Evolutionary conservation across 495 filamentous ascomycete genomes (phyloP), one percentile per base, ranked within the genome.

Genomic region (Melanomma pulvis-pyrius): DNA sequence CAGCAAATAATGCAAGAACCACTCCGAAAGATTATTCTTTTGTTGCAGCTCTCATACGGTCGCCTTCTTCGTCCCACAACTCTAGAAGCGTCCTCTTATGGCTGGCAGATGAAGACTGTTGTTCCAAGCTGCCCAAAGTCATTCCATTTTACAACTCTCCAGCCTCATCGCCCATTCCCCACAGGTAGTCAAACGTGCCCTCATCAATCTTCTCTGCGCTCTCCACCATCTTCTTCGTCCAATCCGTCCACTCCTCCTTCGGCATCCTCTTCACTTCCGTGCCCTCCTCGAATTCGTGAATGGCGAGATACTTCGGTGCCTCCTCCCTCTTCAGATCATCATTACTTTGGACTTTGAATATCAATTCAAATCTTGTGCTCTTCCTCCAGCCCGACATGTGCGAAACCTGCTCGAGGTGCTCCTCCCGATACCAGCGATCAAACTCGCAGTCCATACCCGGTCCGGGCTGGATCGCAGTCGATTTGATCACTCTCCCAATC

Each of bases 401-500:
- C 6, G 67, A 61, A 19, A 65, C 53, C 39, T 69, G 47, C 59
- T 63, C 58, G 13, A 72, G 57, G 36, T 69, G 66, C 48, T 72
- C 70, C 34, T 72, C 53, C 6, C 47, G 24, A 36, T 72, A 69
- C 66, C 66, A 72, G 0, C 44, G 47, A 19, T 66, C 65, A 28
- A 69, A 50, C n/a, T 69, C 67, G 19, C 70, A 46, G 7, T 70
- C 67, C 29, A 59, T 63, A 7, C 58, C 65, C 22, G 21, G 61
- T 19, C 49, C 49, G 3, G 70, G 70, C 28, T 65, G 67, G 15
- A 72, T 66, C 29, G 49, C 61, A n/a, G 67, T 68, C 0, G 44
- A 52, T 17, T 66, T 69, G 41, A 70, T 49, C 44, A 69, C 53
- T 46, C 41, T 60, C n/a, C 66, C 59, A 32, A 51, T 68, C 32